Base-by-base conservation (phyloP, 2,329 filamentous ascomycete species). In the Pezizomycotina sp. region DNA sequence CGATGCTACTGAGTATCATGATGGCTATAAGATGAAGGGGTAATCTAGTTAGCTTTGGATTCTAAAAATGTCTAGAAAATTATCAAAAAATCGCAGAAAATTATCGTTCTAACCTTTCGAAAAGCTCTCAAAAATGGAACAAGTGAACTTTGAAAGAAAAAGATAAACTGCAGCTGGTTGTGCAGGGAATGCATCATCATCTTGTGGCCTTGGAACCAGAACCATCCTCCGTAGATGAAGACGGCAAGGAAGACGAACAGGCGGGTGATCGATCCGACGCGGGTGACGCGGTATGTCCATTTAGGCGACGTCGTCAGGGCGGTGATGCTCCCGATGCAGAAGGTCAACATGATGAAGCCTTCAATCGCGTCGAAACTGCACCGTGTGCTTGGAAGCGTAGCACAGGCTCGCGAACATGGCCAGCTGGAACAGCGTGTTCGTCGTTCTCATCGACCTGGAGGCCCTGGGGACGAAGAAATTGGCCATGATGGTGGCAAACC, bases 201-300 rank as follows among this genome's bases (percentile, higher is more conserved):
- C 19, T 15, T 40, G 22, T 44, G 40, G 13, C 41, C 41, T 15
- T 36, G 36, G 26, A 44, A 44, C 41, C 41, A 44, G 19, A 34
- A 44, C 41, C 41, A 44, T 21, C 36, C 29, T 36, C 41, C 41
- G 27, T 39, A 40, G 34, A 44, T 40, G 21, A 44, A 44, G 16
- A 44, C 34, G 13, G 36, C 36, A 14, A 44, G 33, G 30, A 44
- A 44, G 27, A 44, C 36, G 14, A 44, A 23, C 8, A 44, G 16
- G 9, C 41, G 28, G 10, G 31, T 27, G 14, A 44, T 44, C n/a
- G 36, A 40, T 31, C 41, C 41, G 10, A 39, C 18, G 36, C 41
- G 31, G 21, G 41, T 40, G 16, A 44, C 41, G 14, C 36, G 36
- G 22, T 39, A 14, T 8, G 39, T 34, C 41, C 39, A 40, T 21